Base-by-base conservation (phyloP, 108 stramenopile species). In the Skeletonema grethae region DNA sequence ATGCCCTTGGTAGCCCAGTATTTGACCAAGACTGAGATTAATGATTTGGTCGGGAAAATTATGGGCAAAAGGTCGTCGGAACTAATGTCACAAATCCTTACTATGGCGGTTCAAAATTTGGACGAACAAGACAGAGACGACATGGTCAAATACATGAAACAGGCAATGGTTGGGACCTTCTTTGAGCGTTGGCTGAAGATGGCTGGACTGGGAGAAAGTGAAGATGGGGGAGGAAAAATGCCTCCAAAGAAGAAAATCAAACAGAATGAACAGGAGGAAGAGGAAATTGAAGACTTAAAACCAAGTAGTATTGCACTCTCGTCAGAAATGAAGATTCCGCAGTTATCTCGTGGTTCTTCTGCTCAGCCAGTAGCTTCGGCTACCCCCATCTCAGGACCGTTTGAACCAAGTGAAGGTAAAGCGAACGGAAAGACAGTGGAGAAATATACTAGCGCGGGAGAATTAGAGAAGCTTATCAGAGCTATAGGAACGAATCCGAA, bases 61-160 rank as follows among this genome's bases (percentile, higher is more conserved):
- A 94, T 96, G 93, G 95, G 95, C 12, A 90, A 93, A 61, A 76
- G 95, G 12, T 84, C 84, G 0, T 84, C 87, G 0, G 93, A 94
- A 39, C 86, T 84, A 50, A 95, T 95, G 80, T 88, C 87, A 35
- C 84, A 94, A 61, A 96, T 98, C 9, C 74, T 98, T 87, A 88
- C 88, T 58, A 95, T 98, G 95, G 93, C 95, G 9, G 91, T 97
- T 7, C 92, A 95, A 53, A 95, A 90, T 72, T 82, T 98, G 11
- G 79, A 85, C 24, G 86, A 81, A 38, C 71, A 76, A 9, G 93
- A 94, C 39, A 70, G 87, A 63, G 82, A 83, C 59, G 89, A 96
- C 61, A 96, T 96, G 95, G 84, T 94, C 28, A 73, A 72, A 6
- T 90, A 93, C 76, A 92, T 96, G 93, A 94, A 93, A 65, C 89